Evolutionary conservation across 2,329 filamentous ascomycete species (phyloP).

Genomic region (Hortaea werneckii): DNA sequence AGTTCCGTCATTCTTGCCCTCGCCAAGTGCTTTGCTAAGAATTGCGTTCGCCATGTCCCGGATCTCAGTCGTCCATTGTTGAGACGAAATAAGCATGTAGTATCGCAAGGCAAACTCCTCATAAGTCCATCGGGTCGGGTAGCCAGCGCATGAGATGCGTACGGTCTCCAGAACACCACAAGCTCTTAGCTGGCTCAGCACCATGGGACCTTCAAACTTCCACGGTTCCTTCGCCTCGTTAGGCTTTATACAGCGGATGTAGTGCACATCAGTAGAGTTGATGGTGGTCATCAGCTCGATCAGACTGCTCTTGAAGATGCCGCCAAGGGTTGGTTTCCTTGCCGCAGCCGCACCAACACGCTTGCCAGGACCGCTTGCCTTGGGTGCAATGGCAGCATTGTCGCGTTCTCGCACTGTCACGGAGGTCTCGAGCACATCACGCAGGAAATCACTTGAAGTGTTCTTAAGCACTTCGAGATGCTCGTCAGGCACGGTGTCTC

Average conservation of each 20-base stretch:
- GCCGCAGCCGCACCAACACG: conserved; percentile 88
- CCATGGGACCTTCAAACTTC: conserved; percentile 99
- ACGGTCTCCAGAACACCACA: conserved; percentile 99
- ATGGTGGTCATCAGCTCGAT: conserved; percentile 98
- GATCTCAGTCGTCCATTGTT: conserved; percentile 87
- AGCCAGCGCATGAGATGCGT: conserved; percentile 91
- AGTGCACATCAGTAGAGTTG: conserved; percentile 95
- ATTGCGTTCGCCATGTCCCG: conserved; percentile 90
- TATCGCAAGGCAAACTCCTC: conserved; percentile 96
- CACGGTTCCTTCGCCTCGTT: conserved; percentile 94
- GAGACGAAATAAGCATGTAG: conserved; percentile 92
- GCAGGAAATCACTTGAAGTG: conserved; percentile 76
- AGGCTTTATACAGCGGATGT: conserved; percentile 97
- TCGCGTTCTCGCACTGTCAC: conserved; percentile 87
- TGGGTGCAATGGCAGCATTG: conserved; percentile 48
- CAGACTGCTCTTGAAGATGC: conserved; percentile 96
- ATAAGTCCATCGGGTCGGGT: conserved; percentile 96
- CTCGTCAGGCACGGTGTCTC: conserved; percentile 96
- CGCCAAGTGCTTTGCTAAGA: conserved; percentile 69
- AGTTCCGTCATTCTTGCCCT: conserved; percentile 52
- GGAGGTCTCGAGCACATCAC: conserved; percentile 74
- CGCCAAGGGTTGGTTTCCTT: conserved; percentile 91
- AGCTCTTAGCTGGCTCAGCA: conserved; percentile 88
- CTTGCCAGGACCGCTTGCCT: conserved; percentile 66
- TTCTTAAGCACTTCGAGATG: conserved; percentile 86